Percentiles rank a stretch among this genome's conserved stretches.
These are phyloP conservation scores for Chiua virens DNA, from an alignment of 768 basidiomycete genomes.

Conservation along the genomic window DNA sequence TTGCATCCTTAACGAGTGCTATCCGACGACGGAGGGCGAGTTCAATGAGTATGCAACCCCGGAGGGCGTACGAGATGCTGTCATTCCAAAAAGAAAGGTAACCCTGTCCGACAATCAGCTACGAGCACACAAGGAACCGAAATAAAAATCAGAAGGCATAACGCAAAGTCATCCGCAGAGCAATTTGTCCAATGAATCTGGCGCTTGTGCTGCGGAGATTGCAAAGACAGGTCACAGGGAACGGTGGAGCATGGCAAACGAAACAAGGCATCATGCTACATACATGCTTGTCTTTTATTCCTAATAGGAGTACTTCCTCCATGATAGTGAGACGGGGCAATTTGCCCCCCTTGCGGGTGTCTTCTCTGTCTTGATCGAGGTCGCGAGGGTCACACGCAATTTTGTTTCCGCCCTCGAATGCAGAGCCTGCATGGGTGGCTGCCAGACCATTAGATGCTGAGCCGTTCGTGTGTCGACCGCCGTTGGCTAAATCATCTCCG, in stretches of 20 bases:
- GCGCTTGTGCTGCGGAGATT: conserved; percentile 21
- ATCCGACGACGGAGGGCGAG: conserved; percentile 94
- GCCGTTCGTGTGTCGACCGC: conserved; percentile 31
- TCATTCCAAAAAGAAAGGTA: conserved; percentile 99
- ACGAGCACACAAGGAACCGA: background rate
- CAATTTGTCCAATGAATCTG: background rate
- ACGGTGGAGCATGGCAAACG: conserved; percentile 3
- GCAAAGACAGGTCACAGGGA: conserved; percentile 6
- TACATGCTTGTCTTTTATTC: conserved; percentile 96
- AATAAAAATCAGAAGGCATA: conserved; percentile 20
- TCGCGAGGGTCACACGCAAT: conserved; percentile 95
- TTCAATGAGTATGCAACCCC: conserved; percentile 98
- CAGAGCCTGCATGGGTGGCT: conserved; percentile 70
- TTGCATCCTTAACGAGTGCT: conserved; percentile 83
- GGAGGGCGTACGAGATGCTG: conserved; percentile 97
- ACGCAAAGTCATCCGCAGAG: conserved; percentile 3
- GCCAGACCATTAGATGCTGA: conserved; percentile 28
- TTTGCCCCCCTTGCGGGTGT: conserved; percentile 63
- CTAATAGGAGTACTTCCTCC: conserved; percentile 94
- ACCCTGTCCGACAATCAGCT: conserved; percentile 47
- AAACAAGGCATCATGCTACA: conserved; percentile 20
- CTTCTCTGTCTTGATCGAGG: conserved; percentile 68
- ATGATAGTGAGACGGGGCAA: conserved; percentile 89
- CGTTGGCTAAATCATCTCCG: conserved; percentile 38
- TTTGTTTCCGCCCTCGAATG: conserved; percentile 83